Percentiles rank a stretch among this genome's conserved stretches.
Evolutionary conservation across 139 green algal genomes (phyloP).

Genomic region (Mychonastes homosphaera): DNA sequence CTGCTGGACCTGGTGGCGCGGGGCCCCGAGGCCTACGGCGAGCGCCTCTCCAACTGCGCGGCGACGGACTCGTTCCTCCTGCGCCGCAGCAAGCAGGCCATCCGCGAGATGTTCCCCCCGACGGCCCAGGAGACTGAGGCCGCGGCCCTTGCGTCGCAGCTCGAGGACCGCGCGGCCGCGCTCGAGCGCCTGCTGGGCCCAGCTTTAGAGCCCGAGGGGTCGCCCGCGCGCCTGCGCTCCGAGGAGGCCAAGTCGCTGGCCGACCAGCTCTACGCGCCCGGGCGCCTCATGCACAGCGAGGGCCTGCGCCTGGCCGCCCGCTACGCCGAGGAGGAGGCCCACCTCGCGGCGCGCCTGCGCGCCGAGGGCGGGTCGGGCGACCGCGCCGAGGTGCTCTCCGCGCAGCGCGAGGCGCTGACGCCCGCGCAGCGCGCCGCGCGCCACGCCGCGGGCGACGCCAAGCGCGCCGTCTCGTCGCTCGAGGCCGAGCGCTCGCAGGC

Average conservation of each 20-base stretch:
- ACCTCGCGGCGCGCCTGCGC: too few relatives aligned
- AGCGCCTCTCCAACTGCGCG: conserved; percentile 28
- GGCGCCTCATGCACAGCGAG: conserved; percentile 38
- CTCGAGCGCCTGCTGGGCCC: conserved; percentile 41
- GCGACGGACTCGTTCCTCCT: conserved; percentile 39
- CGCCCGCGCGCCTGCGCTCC: conserved; percentile 20
- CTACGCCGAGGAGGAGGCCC: conserved; percentile 33
- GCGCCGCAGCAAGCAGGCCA: conserved; percentile 22
- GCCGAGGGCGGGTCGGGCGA: too few relatives aligned
- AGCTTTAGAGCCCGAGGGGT: conserved; percentile 21
- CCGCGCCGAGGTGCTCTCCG: conserved; percentile 5
- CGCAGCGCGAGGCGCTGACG: conserved; percentile 14
- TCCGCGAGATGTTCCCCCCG: conserved; percentile 11
- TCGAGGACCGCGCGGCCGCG: conserved; percentile 28
- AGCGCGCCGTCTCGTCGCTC: background rate
- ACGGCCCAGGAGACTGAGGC: conserved; percentile 21
- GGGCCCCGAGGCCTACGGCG: conserved; percentile 27
- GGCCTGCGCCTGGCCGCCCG: conserved; percentile 41
- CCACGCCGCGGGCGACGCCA: conserved; percentile 19
- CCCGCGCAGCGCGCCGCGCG: conserved; percentile 22
- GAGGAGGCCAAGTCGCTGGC: conserved; percentile 36
- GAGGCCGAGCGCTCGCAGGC: background rate
- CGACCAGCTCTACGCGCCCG: conserved; percentile 37
- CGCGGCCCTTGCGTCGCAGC: conserved; percentile 28
- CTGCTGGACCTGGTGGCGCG: conserved; percentile 28